Evolutionary conservation across 768 basidiomycete genomes (phyloP).

Genomic region (Podaxis pistillaris): DNA sequence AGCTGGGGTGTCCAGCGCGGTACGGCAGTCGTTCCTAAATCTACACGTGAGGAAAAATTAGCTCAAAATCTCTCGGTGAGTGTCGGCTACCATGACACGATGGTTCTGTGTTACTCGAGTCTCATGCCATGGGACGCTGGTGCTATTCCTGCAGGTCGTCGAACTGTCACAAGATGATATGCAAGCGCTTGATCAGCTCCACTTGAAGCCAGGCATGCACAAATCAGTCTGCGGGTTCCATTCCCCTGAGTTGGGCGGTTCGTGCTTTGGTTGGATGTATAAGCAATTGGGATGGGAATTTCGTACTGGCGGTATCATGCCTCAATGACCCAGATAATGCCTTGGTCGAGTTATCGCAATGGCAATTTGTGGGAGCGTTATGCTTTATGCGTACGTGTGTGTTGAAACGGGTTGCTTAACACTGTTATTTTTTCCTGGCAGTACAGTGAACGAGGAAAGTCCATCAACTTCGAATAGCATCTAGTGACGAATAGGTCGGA

Average conservation of each 20-base stretch:
- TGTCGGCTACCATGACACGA: background rate
- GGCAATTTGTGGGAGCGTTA: background rate
- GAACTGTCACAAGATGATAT: slow-evolving; percentile 35
- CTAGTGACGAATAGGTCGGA: background rate
- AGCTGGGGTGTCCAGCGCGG: slow-evolving; percentile 57
- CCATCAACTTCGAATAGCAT: background rate
- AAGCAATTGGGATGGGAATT: slow-evolving; percentile 37
- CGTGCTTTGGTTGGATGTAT: slow-evolving; percentile 37
- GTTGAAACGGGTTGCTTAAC: background rate
- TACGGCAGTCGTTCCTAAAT: slow-evolving; percentile 55
- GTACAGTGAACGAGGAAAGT: too few relatives aligned
- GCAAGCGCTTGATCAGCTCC: slow-evolving; percentile 33
- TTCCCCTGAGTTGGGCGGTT: slow-evolving; percentile 26
- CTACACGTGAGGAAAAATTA: slow-evolving; percentile 38
- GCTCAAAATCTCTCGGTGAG: slow-evolving; percentile 40
- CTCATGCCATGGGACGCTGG: slow-evolving; percentile 12
- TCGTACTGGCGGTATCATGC: slow-evolving; percentile 25
- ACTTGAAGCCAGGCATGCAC: slow-evolving; percentile 39
- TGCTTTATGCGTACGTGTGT: background rate
- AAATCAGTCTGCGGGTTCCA: slow-evolving; percentile 32
- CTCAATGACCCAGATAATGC: background rate
- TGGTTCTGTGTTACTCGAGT: background rate
- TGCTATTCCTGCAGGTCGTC: slow-evolving; percentile 28
- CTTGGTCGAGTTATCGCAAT: background rate
- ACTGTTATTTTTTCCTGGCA: background rate